A percentile compares a stretch with the other conserved stretches of the same genome.
Evolutionary conservation across 2,329 filamentous ascomycete species (phyloP).

Genomic region (Aureobasidium pullulans): DNA sequence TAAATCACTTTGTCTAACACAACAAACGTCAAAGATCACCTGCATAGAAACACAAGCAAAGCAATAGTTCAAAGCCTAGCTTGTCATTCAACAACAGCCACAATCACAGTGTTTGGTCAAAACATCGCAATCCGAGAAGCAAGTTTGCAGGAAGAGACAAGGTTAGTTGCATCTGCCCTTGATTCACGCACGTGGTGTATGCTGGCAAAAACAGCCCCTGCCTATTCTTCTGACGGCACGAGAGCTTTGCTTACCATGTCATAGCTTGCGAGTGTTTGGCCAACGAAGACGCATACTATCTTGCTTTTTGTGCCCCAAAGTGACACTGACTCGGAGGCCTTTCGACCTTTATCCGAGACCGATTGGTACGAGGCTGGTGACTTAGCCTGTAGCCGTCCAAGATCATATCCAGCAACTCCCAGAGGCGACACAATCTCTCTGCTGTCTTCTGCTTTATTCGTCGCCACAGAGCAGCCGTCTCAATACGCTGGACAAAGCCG

Average conservation of each 20-base stretch:
- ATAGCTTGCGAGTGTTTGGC: conserved; percentile 10
- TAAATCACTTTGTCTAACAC: conserved; percentile 11
- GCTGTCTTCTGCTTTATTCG: conserved; percentile 5
- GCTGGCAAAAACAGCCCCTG: neutral
- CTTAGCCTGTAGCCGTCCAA: neutral
- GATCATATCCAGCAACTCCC: neutral
- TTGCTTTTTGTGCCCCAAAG: conserved; percentile 13
- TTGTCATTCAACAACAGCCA: conserved; percentile 5
- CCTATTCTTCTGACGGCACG: conserved; percentile 1
- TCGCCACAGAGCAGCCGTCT: neutral
- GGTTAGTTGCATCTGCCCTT: conserved; percentile 9
- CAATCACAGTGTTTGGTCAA: neutral
- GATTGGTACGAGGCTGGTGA: conserved; percentile 7
- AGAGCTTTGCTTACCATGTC: conserved; percentile 3
- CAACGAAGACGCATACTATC: conserved; percentile 8
- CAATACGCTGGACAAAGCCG: conserved; percentile 7
- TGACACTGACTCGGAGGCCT: conserved; percentile 11
- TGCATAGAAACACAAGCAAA: conserved; percentile 11
- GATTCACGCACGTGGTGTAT: conserved; percentile 6
- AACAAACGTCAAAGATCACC: conserved; percentile 5
- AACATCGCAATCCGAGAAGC: neutral
- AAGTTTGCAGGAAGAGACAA: conserved; percentile 3
- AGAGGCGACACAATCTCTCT: conserved; percentile 6
- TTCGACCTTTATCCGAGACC: conserved; percentile 10
- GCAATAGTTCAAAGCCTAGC: conserved; percentile 3